Evolutionary conservation across 768 basidiomycete genomes (phyloP).

Genomic region (Leccinellum albellum): DNA sequence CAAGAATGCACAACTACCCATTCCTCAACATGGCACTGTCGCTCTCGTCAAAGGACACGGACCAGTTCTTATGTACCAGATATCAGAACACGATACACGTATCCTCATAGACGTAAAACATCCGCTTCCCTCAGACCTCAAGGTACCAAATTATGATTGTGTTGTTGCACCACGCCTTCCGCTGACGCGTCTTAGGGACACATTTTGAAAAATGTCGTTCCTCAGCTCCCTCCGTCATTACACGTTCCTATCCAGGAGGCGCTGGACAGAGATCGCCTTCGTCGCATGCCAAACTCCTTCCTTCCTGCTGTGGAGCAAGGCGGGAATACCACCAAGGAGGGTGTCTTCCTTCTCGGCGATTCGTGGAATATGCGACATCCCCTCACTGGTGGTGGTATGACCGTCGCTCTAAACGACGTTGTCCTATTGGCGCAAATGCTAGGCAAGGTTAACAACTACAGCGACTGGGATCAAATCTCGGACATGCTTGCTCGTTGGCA

Average conservation of each 20-base stretch:
- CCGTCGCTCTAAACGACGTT: constrained; percentile 86
- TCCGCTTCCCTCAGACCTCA: constrained; percentile 79
- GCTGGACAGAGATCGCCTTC: constrained; percentile 73
- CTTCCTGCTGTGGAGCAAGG: constrained; percentile 76
- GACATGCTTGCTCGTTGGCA: constrained; percentile 68
- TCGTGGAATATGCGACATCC: constrained; percentile 99
- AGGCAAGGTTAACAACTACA: constrained; percentile 36
- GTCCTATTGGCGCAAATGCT: constrained; percentile 68
- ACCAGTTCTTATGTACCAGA: constrained; percentile 91
- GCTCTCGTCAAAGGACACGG: constrained; percentile 76
- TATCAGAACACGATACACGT: constrained; percentile 82
- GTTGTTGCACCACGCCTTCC: neutral
- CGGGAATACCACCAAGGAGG: constrained; percentile 47
- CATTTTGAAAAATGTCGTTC: constrained; percentile 70
- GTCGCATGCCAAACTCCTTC: constrained; percentile 95
- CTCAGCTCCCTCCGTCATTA: constrained; percentile 74
- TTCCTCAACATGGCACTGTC: constrained; percentile 80
- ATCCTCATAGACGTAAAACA: constrained; percentile 89
- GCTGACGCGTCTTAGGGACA: constrained; percentile 43
- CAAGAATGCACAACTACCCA: constrained; percentile 69
- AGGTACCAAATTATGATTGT: constrained; percentile 38
- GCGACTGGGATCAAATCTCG: constrained; percentile 51
- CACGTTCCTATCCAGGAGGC: constrained; percentile 63
- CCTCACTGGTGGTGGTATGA: constrained; percentile 97
- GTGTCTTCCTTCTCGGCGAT: constrained; percentile 85